Conservation (phyloP, 164 flowering plant species). For the Berberis vulgaris region DNA sequence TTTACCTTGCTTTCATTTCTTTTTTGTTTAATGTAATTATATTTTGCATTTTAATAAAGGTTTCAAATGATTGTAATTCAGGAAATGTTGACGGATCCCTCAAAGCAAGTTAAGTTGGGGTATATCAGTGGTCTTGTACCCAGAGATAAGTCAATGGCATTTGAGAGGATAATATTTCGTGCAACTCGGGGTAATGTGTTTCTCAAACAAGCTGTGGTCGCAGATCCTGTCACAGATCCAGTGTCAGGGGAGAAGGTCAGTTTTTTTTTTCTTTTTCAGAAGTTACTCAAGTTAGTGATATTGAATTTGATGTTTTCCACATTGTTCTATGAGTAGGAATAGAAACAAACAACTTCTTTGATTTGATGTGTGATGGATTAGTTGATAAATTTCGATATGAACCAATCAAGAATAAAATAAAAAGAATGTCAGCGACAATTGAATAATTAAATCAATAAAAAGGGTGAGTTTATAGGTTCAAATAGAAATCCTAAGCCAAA, state of each 20-base stretch:
- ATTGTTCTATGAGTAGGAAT: too few relatives aligned
- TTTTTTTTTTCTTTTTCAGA: not conserved
- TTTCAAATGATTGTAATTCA: conserved; percentile 17
- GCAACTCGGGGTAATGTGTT: conserved; percentile 96
- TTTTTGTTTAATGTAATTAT: not conserved
- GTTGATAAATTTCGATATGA: too few relatives aligned
- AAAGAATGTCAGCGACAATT: too few relatives aligned
- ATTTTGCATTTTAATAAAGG: conserved; percentile 1
- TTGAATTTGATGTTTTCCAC: too few relatives aligned
- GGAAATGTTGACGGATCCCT: conserved; percentile 60
- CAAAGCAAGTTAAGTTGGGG: conserved; percentile 89
- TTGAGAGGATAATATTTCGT: conserved; percentile 95
- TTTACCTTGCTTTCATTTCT: not conserved
- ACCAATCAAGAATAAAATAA: too few relatives aligned
- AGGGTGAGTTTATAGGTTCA: too few relatives aligned
- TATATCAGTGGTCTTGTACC: conserved; percentile 86
- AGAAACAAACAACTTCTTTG: too few relatives aligned
- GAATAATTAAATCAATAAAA: too few relatives aligned
- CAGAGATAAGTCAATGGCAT: conserved; percentile 78
- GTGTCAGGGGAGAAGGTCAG: conserved; percentile 85
- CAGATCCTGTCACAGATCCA: conserved; percentile 82
- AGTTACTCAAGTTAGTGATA: too few relatives aligned
- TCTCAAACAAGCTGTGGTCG: conserved; percentile 61
- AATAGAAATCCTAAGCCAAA: too few relatives aligned
- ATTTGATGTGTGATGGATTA: too few relatives aligned